Evolutionary conservation across 2,329 filamentous ascomycete species (phyloP), one percentile per base, ranked within the genome.

Genomic region (Cladophialophora psammophila): DNA sequence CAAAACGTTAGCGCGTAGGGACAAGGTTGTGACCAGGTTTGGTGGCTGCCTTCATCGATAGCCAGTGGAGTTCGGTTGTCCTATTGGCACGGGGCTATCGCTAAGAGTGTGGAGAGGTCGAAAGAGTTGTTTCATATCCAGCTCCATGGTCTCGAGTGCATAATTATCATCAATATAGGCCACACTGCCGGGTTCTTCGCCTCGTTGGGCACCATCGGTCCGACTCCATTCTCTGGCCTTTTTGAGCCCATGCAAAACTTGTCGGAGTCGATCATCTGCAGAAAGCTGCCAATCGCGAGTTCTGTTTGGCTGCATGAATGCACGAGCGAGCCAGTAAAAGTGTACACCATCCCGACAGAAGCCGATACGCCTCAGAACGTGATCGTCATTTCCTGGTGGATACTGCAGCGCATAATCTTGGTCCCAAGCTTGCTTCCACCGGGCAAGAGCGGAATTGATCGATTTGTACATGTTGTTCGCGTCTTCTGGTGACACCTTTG

Each of bases 371-470:
- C 84, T 82, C 58, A 85, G 85, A 58, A 35, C 12, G 7, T 80
- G 60, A 50, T 62, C 60, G 12, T 57, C 60, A 42, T 60, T 38
- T 5, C 76, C 74, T 31, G 80, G 86, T 6, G 88, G 87, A 68
- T 91, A 92, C 74, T 93, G 90, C 42, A 85, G 79, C 12, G 84
- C 81, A 81, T 91, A 88, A 72, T 93, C 91, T 65, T 82, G 79
- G 75, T 92, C 90, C 90, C 90, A 92, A 68, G 84, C 86, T 18
- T 81, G 81, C 78, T 92, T 92, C 86, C 91, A 92, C 73, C 91
- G 90, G 69, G 89, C 87, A 48, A 93, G 81, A 15, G 89, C 89
- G 55, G 77, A 78, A 59, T 78, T 80, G 20, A 82, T 80, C 5
- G 78, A 77, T 67, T 80, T 80, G 69, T 82, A 80, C 40, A 83